A percentile compares a stretch with the other conserved stretches of the same genome.
Evolutionary conservation across 2,329 filamentous ascomycete species (phyloP).

Genomic region (Penicillium sp.): DNA sequence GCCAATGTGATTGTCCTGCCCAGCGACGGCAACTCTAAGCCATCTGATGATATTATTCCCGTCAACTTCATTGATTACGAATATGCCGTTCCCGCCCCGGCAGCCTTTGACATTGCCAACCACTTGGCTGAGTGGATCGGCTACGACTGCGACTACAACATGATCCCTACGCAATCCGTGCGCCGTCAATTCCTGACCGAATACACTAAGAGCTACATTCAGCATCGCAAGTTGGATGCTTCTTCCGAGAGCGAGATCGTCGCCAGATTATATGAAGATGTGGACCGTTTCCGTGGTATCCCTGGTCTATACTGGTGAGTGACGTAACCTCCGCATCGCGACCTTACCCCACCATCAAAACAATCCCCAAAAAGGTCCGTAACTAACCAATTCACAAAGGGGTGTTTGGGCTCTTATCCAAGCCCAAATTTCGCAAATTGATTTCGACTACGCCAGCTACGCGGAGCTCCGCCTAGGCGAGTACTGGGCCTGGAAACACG

Average conservation of each 20-base stretch:
- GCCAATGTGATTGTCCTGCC: slow-evolving; percentile 89
- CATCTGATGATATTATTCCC: slow-evolving; percentile 44
- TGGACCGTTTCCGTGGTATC: slow-evolving; percentile 83
- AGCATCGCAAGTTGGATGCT: slow-evolving; percentile 42
- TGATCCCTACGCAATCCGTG: slow-evolving; percentile 74
- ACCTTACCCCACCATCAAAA: not conserved
- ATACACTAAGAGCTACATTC: slow-evolving; percentile 75
- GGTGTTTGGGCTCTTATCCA: slow-evolving; percentile 97
- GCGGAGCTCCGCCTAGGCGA: slow-evolving; percentile 83
- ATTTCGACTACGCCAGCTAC: slow-evolving; percentile 94
- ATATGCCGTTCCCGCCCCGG: slow-evolving; percentile 90
- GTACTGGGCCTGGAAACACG: slow-evolving; percentile 88
- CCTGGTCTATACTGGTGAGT: slow-evolving; percentile 74
- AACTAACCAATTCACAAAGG: slow-evolving; percentile 55
- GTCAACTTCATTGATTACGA: slow-evolving; percentile 97
- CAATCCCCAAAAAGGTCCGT: not conserved
- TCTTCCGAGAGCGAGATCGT: slow-evolving; percentile 61
- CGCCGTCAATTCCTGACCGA: slow-evolving; percentile 78
- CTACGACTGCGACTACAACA: slow-evolving; percentile 87
- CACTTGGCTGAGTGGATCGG: slow-evolving; percentile 99
- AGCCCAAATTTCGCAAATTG: slow-evolving; percentile 87
- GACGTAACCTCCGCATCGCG: not conserved
- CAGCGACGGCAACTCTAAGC: slow-evolving; percentile 27
- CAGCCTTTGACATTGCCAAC: slow-evolving; percentile 94
- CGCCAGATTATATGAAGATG: slow-evolving; percentile 70